Base-by-base conservation (phyloP, 2,329 filamentous ascomycete species). In the Fusarium tuaranense region DNA sequence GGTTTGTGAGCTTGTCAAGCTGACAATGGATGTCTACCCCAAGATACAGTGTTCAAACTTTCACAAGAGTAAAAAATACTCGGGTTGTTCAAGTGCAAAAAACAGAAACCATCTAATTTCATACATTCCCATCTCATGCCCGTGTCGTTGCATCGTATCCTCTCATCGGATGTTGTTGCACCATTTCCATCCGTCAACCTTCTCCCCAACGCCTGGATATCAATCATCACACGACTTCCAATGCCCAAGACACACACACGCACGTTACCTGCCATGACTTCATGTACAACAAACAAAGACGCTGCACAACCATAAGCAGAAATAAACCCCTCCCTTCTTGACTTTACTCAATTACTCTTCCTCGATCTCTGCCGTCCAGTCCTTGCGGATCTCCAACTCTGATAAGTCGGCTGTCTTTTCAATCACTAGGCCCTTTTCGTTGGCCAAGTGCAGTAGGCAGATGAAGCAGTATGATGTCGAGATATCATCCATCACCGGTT, bases 381-480 rank as follows among this genome's bases (percentile, higher is more conserved):
- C 91, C 81, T 88, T 91, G 70, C 87, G 86, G 70, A 92, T 92
- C 59, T 88, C 85, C 70, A 92, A 83, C 78, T 92, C 91, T 63
- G 85, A 86, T 65, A 92, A 83, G 58, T 87, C 89, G 48, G 86
- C 84, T 13, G 88, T 88, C 77, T 90, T 90, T 75, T 93, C 89
- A 72, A 98, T 93, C 27, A 93, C 88, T 44, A 98, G 86, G 0
- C 95, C 95, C 85, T 97, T 96, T 81, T 98, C 95, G 83, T 98
- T 98, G 69, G 95, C 95, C 78, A 98, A 82, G 83, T 98, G 95
- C 74, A 98, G 86, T 68, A 98, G 85, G 78, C 94, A 97, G 80
- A 99, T 99, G 84, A 98, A 99, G 82, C 97, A 97, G 84, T 86
- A 93, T 73, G 90, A 97, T 0, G 97, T 99, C 39, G 95, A 98